Evolutionary conservation across 805 yeast genomes (phyloP), one percentile per base, ranked within the genome.

Genomic region (Candida krabiensis): DNA sequence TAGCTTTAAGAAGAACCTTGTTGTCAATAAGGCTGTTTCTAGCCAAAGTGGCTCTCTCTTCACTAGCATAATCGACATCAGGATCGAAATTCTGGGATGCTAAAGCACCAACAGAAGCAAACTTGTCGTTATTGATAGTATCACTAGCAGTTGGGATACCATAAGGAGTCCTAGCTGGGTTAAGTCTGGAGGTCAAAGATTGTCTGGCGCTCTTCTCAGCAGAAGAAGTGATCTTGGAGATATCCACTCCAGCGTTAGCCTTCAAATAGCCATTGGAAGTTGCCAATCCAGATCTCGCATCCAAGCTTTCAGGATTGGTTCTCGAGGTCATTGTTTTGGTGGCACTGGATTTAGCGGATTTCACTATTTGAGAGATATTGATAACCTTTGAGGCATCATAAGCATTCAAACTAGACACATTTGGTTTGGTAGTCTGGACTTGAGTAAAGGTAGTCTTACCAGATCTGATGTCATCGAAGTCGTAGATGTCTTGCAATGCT

Each of bases 91-190:
- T 60, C 36, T 73, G 70, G 1, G 83, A 76, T 12, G 83, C 83
- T 18, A 75, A 61, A 21, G 81, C 84, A 19, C 82, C 81, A 30
- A 70, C 68, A 17, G 77, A 72, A 9, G 84, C 83, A 56, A 71
- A 67, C 9, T 55, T 52, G 38, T 66, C 71, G 33, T 73, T 75
- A 19, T 71, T 55, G 38, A 66, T 59, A 16, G 57, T 50, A 47
- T 62, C 65, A 30, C 69, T 67, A 3, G 78, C 69, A 19, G 64
- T 64, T 24, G 69, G 57, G 14, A 77, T 71, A 43, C 67, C 70
- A 34, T 45, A 51, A 30, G 39, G 55, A 6, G 61, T 59, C 4
- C 42, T 30, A 19, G 37, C 33, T 11, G 48, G 35, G 35, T 58
- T 52, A 24, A 58, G 19, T 44, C 72, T 54, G 3, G 54, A 31